Evolutionary conservation across 2,329 filamentous ascomycete genomes (phyloP).

Genomic region (Helotiales sp.): DNA sequence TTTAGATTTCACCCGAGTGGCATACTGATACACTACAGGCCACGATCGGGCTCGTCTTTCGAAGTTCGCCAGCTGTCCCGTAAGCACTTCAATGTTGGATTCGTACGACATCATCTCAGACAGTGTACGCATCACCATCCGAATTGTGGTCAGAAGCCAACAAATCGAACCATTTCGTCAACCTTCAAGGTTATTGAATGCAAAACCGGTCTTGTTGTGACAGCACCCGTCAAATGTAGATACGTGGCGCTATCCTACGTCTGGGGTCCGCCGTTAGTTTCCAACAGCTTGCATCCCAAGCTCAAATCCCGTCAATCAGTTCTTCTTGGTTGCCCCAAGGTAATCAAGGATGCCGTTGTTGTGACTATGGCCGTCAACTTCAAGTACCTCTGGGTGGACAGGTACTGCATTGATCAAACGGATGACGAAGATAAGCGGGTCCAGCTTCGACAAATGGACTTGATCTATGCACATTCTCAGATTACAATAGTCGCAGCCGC

Average conservation of each 20-base stretch:
- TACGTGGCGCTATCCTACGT: not conserved
- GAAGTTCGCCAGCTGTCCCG: not conserved
- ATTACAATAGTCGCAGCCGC: not conserved
- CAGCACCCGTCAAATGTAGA: not conserved
- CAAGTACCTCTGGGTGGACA: slow-evolving; percentile 1
- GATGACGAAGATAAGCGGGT: not conserved
- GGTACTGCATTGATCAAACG: slow-evolving; percentile 5
- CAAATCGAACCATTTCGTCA: not conserved
- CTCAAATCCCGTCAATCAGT: not conserved
- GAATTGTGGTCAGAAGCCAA: not conserved
- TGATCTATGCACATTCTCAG: not conserved
- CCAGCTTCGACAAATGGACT: not conserved
- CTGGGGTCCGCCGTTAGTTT: not conserved
- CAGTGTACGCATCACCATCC: not conserved
- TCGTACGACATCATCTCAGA: not conserved
- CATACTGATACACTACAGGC: no score
- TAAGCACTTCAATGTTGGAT: not conserved
- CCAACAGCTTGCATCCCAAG: not conserved
- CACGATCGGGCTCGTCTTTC: no score
- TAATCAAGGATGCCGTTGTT: not conserved
- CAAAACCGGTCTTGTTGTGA: not conserved
- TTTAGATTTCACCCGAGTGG: no score
- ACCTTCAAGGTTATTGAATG: not conserved
- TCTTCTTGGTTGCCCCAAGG: not conserved
- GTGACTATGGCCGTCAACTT: not conserved